Conservation (phyloP, 345 rosid species). For the Rhizophora apiculata region DNA sequence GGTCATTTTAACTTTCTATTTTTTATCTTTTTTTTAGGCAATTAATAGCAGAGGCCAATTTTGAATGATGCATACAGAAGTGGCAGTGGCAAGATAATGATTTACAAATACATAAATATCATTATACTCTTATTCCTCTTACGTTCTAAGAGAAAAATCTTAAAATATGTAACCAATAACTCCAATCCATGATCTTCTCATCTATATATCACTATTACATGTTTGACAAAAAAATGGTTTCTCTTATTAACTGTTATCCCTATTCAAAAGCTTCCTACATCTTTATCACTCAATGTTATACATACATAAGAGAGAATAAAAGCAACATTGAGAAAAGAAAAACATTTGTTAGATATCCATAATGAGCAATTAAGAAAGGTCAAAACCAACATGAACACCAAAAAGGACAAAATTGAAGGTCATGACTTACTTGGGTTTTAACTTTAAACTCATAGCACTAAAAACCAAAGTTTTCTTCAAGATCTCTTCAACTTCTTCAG, state of each 20-base stretch:
- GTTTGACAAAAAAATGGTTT: too few species aligned
- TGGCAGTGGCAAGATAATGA: neutral
- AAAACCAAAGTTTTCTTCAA: constrained; percentile 10
- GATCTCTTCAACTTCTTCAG: neutral
- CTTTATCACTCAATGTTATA: neutral
- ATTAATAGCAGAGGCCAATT: too few species aligned
- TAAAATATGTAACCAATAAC: neutral
- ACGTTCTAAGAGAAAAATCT: neutral
- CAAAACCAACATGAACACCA: neutral
- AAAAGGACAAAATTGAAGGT: neutral
- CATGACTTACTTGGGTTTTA: constrained; percentile 2
- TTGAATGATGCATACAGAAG: too few species aligned
- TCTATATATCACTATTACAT: too few species aligned
- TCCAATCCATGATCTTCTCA: neutral
- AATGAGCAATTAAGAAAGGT: neutral
- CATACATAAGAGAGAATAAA: neutral
- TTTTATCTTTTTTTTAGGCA: neutral
- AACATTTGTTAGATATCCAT: neutral
- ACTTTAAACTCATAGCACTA: constrained; percentile 5
- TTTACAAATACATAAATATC: neutral
- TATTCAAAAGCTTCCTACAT: too few species aligned
- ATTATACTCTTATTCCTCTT: neutral
- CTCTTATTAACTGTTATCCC: neutral
- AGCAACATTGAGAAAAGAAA: neutral
- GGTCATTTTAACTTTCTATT: too few species aligned